Evolutionary conservation across 306 rosid species (phyloP), one percentile per base, ranked within the genome.

Genomic region (Phaseolus lunatus): DNA sequence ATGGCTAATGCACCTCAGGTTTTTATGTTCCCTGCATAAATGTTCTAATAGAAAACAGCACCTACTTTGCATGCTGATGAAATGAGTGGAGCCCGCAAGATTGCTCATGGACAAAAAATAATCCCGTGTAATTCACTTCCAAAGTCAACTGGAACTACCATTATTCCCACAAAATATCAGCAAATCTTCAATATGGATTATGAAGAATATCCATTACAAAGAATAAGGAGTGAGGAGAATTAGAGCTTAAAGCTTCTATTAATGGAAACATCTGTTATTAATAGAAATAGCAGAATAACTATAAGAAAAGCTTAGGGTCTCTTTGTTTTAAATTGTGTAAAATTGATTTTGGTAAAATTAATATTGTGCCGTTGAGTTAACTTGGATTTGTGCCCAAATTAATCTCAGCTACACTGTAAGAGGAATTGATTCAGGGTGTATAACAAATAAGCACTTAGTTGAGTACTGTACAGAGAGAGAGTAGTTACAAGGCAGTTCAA

Each of bases 131-230:
- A 29, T 41, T 53, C 16, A 65, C 47, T 73, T 64, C 39, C 3
- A 72, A 67, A 77, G 67, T 24, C 72, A 56, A 49, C 59, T 27
- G 45, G 37, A 50, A 49, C 11, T 48, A 69, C 50, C 20, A 83
- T 18, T 47, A 62, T 37, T 66, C 71, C 66, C 18, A 33, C 6
- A 62, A 62, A 62, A 31, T 68, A 56, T 23, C 45, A 24, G 9
- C 23, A 68, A 15, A 47, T 23, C 24, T 68, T 18, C 53, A 68
- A 41, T 53, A 35, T 54, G 54, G 39, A 7, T 4, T 53, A 37
- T 54, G 54, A 26, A 7, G 9, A 67, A 23, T 26, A 47, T 77
- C 58, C 2, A 14, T 53, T 77, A 5, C n/a, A 44, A 65, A 65
- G 67, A 66, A 27, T 26, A 27, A 26, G 33, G 14, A 41, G 52